Percentiles rank a stretch among this genome's conserved stretches.
Conservation (phyloP, 164 flowering plant genomes). For the Brasenia schreberi region DNA sequence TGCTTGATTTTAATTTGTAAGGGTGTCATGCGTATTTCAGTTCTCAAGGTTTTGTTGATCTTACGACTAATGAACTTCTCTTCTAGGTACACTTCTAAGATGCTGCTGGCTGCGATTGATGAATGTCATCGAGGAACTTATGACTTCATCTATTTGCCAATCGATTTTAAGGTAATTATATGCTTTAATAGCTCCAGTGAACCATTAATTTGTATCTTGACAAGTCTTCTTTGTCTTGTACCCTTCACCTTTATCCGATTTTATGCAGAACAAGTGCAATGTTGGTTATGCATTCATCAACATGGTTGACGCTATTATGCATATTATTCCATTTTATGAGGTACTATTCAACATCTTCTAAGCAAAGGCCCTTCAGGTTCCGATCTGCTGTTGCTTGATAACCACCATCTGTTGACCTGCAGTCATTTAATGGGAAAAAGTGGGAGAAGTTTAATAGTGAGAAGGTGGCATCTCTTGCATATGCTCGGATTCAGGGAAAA, state of each 20-base stretch:
- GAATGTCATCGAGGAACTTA: conserved; percentile 56
- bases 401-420: conserved; percentile 3
- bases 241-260: neutral
- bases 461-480: conserved; percentile 82
- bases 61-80: neutral
- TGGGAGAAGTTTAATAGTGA: conserved; percentile 97
- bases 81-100: conserved; percentile 64
- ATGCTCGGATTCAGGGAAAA: conserved; percentile 88
- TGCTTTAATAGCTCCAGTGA: neutral
- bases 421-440: conserved; percentile 79
- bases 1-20: neutral
- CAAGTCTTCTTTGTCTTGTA: neutral
- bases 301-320: conserved; percentile 48
- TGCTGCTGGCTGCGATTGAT: conserved; percentile 70
- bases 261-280: conserved; percentile 73
- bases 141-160: conserved; percentile 70
- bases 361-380: neutral
- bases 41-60: neutral
- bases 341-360: conserved; percentile 16
- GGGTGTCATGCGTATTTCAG: neutral
- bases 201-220: no score
- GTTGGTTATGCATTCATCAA: conserved; percentile 92
- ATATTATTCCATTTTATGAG: conserved; percentile 60
- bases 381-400: neutral
- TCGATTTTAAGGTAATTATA: conserved; percentile 56